phyloP scores from a whole-genome alignment of 495 filamentous ascomycete genomes.

The Terfezia boudieri region DNA sequence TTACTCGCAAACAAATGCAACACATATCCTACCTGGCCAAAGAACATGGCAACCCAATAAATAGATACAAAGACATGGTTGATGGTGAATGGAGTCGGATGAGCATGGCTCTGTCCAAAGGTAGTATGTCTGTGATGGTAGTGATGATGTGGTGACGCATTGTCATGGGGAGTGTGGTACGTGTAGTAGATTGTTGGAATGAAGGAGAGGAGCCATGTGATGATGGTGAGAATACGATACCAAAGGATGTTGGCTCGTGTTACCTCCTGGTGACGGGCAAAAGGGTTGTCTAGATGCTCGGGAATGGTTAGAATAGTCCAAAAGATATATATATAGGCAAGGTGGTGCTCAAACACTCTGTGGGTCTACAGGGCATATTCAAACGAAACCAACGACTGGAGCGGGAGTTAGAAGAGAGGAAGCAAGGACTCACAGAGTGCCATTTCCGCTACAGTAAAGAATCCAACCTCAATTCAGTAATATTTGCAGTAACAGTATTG shows the following conservation, averaged over 20 bases:
- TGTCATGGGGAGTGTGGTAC: conserved; percentile 35
- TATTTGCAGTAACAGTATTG: too few relatives aligned
- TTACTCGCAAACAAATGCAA: conserved; percentile 50
- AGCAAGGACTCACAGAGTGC: too few relatives aligned
- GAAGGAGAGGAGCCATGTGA: conserved; percentile 51
- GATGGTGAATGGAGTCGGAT: conserved; percentile 51
- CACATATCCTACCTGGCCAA: conserved; percentile 54
- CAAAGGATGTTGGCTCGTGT: not conserved
- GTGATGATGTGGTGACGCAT: conserved; percentile 13
- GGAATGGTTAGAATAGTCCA: not conserved
- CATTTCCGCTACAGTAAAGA: too few relatives aligned
- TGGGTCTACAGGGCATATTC: too few relatives aligned
- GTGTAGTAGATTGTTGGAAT: conserved; percentile 48
- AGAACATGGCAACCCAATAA: conserved; percentile 60
- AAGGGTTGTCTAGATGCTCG: not conserved
- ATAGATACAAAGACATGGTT: conserved; percentile 45
- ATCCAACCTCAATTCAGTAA: too few relatives aligned
- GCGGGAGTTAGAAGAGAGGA: too few relatives aligned
- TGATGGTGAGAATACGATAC: conserved; percentile 44
- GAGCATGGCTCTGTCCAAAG: conserved; percentile 43
- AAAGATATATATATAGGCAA: too few relatives aligned
- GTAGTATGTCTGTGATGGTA: conserved; percentile 23
- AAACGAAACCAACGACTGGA: too few relatives aligned
- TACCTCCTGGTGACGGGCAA: not conserved
- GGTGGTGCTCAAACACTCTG: too few relatives aligned